phyloP scores from a whole-genome alignment of 176 grass and related monocot species.

The Carex cristatella region DNA sequence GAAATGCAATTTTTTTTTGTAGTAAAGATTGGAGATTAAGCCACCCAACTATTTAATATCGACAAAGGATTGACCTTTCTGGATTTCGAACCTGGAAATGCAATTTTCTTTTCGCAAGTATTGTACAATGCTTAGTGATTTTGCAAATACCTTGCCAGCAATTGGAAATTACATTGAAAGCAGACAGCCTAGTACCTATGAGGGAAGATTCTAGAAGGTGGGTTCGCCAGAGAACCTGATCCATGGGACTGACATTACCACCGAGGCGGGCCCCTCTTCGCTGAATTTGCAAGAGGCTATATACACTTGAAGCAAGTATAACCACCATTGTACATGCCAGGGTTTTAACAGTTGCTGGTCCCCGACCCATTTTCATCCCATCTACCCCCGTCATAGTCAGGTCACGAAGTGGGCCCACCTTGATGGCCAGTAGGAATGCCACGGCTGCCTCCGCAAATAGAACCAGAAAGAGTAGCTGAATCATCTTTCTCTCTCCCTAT shows the following conservation, averaged over 20 bases:
- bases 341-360: slow-evolving; percentile 84
- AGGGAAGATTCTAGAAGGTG: slow-evolving; percentile 92
- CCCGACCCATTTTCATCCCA: slow-evolving; percentile 67
- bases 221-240: slow-evolving; percentile 95
- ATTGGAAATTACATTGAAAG: background rate
- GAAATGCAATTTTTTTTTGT: background rate
- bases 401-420: slow-evolving; percentile 82
- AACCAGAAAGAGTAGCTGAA: slow-evolving; percentile 76
- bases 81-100: background rate
- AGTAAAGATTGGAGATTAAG: too few relatives aligned
- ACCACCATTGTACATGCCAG: slow-evolving; percentile 77
- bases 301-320: slow-evolving; percentile 63
- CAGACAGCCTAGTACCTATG: slow-evolving; percentile 46
- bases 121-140: background rate
- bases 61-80: too few relatives aligned
- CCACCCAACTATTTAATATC: too few relatives aligned
- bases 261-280: slow-evolving; percentile 61
- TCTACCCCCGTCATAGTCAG: slow-evolving; percentile 72
- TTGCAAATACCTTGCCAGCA: background rate
- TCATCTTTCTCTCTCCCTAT: slow-evolving; percentile 34
- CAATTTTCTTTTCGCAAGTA: background rate
- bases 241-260: slow-evolving; percentile 78
- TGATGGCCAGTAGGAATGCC: slow-evolving; percentile 79
- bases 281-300: slow-evolving; percentile 89
- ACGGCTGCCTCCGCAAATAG: slow-evolving; percentile 74